Evolutionary conservation across 768 basidiomycete genomes (phyloP), one percentile per base, ranked within the genome.

Genomic region (Thelephora ganbajun): DNA sequence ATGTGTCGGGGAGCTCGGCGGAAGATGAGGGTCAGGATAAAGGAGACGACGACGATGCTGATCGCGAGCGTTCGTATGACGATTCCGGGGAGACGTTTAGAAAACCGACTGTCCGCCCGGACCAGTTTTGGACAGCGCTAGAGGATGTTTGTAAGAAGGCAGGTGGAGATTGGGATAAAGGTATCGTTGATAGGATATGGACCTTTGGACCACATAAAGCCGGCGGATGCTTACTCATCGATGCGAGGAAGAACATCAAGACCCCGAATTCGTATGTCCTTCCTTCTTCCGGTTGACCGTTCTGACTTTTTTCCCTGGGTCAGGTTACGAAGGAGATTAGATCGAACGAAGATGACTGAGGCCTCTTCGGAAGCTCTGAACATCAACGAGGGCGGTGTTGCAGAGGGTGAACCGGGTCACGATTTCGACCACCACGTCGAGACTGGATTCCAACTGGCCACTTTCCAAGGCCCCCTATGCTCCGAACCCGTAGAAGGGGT

Each of bases 401-500:
- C 54, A 47, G 56, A 53, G 16, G 57, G 58, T 36, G 41, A 57
- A 33, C 48, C 59, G 3, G 44, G 45, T 1, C 58, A 54, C n/a
- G 78, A 90, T 51, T 87, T 97, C 51, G 83, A 92, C 54, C 78
- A 78, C 47, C 73, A 84, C 53, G 71, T 98, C 26, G 92, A 97
- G 61, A 84, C 83, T 3, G 94, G 93, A 1, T 99, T 99, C 65
- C 93, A 96, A 64, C 74, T 98, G 43, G 93, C 91, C 0, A 84
- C 83, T 1, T 84, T 91, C 61, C 90, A 93, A 63, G 96, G 96
- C 0, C 94, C 96, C 11, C 64, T 99, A 16, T 98, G 96, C 55
- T 84, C 83, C 6, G 96, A 99, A 61, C 96, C 96, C 1, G 79
- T 97, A 6, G 83, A 93, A 54, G 94, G 94, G 0, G 67, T 99